Evolutionary conservation across 208 protist species (phyloP).

Genomic region (Endotrypanum monterogeii): DNA sequence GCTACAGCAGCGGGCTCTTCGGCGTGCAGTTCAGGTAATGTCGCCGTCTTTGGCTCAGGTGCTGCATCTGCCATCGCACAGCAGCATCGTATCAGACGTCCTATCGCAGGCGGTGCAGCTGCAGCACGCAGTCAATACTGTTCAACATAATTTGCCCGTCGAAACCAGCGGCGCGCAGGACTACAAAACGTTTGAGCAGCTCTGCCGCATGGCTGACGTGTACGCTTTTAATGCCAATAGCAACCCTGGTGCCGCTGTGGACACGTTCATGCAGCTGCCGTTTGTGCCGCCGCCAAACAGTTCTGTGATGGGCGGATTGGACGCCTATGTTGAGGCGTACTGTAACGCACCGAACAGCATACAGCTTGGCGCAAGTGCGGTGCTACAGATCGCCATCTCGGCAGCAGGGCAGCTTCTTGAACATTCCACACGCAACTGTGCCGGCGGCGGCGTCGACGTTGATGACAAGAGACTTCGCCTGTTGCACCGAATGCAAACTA

Average conservation of each 20-base stretch:
- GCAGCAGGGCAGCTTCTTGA: slow-evolving; percentile 27
- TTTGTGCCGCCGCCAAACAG: slow-evolving; percentile 49
- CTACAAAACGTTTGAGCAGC: slow-evolving; percentile 29
- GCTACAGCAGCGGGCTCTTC: slow-evolving; percentile 41
- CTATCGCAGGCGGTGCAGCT: slow-evolving; percentile 46
- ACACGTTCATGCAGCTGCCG: slow-evolving; percentile 51
- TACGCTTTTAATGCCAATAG: slow-evolving; percentile 37
- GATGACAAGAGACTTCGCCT: slow-evolving; percentile 29
- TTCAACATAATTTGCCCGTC: slow-evolving; percentile 10
- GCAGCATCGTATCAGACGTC: slow-evolving; percentile 39
- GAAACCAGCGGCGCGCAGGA: slow-evolving; percentile 20
- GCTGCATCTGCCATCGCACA: slow-evolving; percentile 53
- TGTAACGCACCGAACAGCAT: slow-evolving; percentile 27
- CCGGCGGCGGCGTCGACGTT: slow-evolving; percentile 21
- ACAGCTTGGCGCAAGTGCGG: slow-evolving; percentile 35
- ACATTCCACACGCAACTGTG: slow-evolving; percentile 18
- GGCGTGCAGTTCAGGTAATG: slow-evolving; percentile 57
- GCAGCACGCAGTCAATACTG: slow-evolving; percentile 27
- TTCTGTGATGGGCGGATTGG: slow-evolving; percentile 26
- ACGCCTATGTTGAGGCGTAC: slow-evolving; percentile 34
- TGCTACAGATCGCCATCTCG: slow-evolving; percentile 36
- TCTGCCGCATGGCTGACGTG: slow-evolving; percentile 70
- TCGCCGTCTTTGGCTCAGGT: slow-evolving; percentile 61
- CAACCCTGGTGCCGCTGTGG: slow-evolving; percentile 45
- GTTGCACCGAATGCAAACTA: slow-evolving; percentile 47